Evolutionary conservation across 306 rosid species (phyloP).

Genomic region (Pterocarpus santalinus): DNA sequence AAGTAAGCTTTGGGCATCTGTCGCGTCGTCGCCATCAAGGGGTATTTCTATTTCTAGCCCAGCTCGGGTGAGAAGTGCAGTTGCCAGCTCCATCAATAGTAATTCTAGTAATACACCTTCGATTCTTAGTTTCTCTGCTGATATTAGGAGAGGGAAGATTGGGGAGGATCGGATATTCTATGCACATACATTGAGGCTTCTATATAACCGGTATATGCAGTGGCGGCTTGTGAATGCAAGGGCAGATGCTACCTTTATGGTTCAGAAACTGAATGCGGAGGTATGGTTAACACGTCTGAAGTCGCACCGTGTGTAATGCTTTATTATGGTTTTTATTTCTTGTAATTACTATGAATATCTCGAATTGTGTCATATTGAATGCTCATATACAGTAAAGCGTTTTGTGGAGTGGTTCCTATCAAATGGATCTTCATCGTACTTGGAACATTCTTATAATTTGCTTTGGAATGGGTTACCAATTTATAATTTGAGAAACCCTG

Average conservation of each 20-base stretch:
- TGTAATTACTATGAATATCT: constrained; percentile 18
- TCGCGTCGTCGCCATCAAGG: constrained; percentile 76
- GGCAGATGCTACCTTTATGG: constrained; percentile 89
- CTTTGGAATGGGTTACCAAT: constrained; percentile 14
- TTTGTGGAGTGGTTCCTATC: constrained; percentile 37
- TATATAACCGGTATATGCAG: constrained; percentile 86
- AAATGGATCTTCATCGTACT: constrained; percentile 18
- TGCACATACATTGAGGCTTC: constrained; percentile 94
- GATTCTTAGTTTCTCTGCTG: constrained; percentile 89
- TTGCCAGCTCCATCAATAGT: constrained; percentile 65
- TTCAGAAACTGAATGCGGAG: constrained; percentile 88
- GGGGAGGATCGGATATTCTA: constrained; percentile 93
- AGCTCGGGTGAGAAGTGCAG: constrained; percentile 75
- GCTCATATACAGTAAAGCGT: background rate
- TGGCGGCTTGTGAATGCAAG: constrained; percentile 99
- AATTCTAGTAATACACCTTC: constrained; percentile 73
- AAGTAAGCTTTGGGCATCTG: constrained; percentile 78
- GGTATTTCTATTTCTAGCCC: constrained; percentile 75
- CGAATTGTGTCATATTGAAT: constrained; percentile 12
- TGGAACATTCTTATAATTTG: constrained; percentile 28
- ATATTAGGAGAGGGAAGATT: constrained; percentile 91
- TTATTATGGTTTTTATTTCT: constrained; percentile 14
- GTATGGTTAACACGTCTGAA: constrained; percentile 53
- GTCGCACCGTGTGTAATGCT: background rate
- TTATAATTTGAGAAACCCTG: constrained; percentile 14